phyloP scores from a whole-genome alignment of 257 asterid species.

The Gardenia jasminoides region DNA sequence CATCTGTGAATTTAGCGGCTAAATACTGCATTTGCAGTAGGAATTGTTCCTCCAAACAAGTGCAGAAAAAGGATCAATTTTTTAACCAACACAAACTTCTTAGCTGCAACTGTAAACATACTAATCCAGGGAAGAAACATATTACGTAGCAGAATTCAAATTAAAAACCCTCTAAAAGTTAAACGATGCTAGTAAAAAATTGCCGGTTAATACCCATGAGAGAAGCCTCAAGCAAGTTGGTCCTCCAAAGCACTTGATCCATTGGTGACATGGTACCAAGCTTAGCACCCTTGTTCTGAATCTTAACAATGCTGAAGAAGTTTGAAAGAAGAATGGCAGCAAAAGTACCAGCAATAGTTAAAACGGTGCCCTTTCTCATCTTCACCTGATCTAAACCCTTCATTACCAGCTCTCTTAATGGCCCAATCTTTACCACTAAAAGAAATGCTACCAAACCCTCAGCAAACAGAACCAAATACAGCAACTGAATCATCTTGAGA shows the following conservation, averaged over 20 bases:
- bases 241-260: constrained; percentile 99
- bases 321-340: constrained; percentile 70
- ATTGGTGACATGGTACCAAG: constrained; percentile 97
- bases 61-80: background rate
- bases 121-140: background rate
- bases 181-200: background rate
- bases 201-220: constrained; percentile 67
- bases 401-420: constrained; percentile 74
- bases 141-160: background rate
- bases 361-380: constrained; percentile 81
- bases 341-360: constrained; percentile 76
- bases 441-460: constrained; percentile 86
- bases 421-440: constrained; percentile 88
- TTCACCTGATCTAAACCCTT: constrained; percentile 89
- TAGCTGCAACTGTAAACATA: background rate
- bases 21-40: background rate
- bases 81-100: background rate
- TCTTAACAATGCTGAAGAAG: constrained; percentile 74
- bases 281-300: constrained; percentile 94
- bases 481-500: constrained; percentile 71
- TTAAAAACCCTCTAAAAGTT: background rate
- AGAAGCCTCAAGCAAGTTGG: constrained; percentile 91
- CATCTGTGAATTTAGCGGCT: background rate
- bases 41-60: background rate
- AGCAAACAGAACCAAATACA: constrained; percentile 64